Conservation (phyloP, 2,329 filamentous ascomycete genomes). For the Aspergillus sergii region DNA sequence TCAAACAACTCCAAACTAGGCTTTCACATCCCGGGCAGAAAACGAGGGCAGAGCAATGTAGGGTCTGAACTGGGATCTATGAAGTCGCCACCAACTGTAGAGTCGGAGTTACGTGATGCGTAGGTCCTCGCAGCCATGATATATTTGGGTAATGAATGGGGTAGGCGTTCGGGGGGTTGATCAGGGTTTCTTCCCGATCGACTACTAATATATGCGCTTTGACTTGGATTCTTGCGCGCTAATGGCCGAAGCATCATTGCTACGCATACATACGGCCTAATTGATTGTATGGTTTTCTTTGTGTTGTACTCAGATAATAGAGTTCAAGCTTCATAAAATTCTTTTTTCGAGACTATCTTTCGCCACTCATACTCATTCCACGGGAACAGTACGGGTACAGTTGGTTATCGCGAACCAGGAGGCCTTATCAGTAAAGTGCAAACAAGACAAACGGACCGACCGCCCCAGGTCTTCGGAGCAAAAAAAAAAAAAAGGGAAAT, state of each 20-base stretch:
- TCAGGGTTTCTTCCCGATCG: not conserved
- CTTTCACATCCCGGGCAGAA: conserved; percentile 72
- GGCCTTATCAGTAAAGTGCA: conserved; percentile 34
- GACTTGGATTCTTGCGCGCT: not conserved
- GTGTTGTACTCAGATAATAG: not conserved
- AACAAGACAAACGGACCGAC: conserved; percentile 38
- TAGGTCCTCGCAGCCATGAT: not conserved
- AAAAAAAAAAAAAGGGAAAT: conserved; percentile 28
- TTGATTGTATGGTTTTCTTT: not conserved
- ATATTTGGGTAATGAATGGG: not conserved
- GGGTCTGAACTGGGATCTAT: conserved; percentile 73
- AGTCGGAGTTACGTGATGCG: conserved; percentile 24
- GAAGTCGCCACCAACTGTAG: conserved; percentile 35
- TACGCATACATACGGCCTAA: not conserved
- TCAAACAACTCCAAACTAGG: conserved; percentile 49
- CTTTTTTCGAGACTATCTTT: not conserved
- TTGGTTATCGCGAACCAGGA: not conserved
- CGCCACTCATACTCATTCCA: not conserved
- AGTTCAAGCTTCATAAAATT: not conserved
- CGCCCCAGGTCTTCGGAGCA: conserved; percentile 24
- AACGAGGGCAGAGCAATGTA: conserved; percentile 70
- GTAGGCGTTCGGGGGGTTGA: conserved; percentile 4
- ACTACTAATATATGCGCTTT: not conserved
- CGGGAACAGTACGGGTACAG: not conserved
- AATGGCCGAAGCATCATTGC: not conserved